These are phyloP conservation scores for Mycena amicta DNA, from an alignment of 768 basidiomycete species.

Conservation along the genomic window DNA sequence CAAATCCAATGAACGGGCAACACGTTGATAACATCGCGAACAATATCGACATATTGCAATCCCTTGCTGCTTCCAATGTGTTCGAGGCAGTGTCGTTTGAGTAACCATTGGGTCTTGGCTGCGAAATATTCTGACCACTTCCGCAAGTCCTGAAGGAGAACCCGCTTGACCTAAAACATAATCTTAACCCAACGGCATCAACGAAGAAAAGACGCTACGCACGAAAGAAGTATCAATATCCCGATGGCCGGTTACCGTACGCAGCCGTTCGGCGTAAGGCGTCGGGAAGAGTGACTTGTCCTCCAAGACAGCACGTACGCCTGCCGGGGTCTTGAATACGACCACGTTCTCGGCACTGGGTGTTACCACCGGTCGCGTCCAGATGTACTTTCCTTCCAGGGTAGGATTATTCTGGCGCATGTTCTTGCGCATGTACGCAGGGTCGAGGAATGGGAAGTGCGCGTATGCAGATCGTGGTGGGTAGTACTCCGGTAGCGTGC, in stretches of 20 bases:
- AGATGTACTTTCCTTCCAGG: slow-evolving; percentile 52
- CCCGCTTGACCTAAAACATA: neutral
- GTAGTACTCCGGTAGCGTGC: slow-evolving; percentile 70
- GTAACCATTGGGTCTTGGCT: slow-evolving; percentile 8
- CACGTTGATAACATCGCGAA: slow-evolving; percentile 67
- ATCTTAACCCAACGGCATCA: neutral
- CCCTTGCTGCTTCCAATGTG: slow-evolving; percentile 9
- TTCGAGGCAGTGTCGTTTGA: slow-evolving; percentile 8
- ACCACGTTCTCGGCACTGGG: slow-evolving; percentile 23
- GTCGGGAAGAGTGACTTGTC: slow-evolving; percentile 33
- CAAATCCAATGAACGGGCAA: slow-evolving; percentile 65
- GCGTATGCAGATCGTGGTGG: slow-evolving; percentile 66
- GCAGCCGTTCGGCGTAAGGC: slow-evolving; percentile 35
- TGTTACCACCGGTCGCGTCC: slow-evolving; percentile 50
- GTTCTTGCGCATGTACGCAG: slow-evolving; percentile 46
- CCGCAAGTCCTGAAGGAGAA: neutral
- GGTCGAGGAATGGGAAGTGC: slow-evolving; percentile 81
- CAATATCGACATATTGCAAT: slow-evolving; percentile 54
- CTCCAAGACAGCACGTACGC: slow-evolving; percentile 38
- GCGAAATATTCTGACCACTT: slow-evolving; percentile 14
- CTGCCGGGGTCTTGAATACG: slow-evolving; percentile 34
- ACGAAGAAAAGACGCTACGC: neutral
- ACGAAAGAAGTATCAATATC: slow-evolving; percentile 28
- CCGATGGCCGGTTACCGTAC: slow-evolving; percentile 28
- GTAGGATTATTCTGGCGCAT: slow-evolving; percentile 36